Conservation (phyloP, 441 rosid species). For the Adansonia gregorii region DNA sequence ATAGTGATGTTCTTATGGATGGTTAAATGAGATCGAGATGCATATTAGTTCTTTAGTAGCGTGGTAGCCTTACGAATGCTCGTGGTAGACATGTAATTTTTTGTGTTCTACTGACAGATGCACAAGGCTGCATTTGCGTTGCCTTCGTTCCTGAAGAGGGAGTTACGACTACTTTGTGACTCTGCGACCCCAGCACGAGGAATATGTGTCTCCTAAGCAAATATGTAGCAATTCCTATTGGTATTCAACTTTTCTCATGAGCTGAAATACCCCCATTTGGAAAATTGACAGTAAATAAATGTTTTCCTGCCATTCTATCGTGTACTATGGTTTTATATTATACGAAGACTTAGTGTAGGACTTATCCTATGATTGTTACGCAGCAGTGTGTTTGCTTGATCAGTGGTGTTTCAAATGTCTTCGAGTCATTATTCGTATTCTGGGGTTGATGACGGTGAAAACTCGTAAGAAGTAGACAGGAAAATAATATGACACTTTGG, state of each 20-base stretch:
- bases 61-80: neutral
- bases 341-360: neutral
- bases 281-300: neutral
- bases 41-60: neutral
- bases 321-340: neutral
- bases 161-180: constrained; percentile 56
- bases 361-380: neutral
- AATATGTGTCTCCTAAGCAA: constrained; percentile 17
- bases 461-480: too few relatives aligned
- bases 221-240: neutral
- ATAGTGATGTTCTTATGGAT: neutral
- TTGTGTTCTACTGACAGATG: constrained; percentile 54
- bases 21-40: neutral
- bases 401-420: neutral
- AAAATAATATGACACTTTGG: neutral
- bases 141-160: constrained; percentile 80
- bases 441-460: neutral
- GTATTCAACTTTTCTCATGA: neutral
- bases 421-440: too few relatives aligned
- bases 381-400: neutral
- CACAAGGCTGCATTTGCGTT: constrained; percentile 86
- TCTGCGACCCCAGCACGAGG: constrained; percentile 15
- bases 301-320: neutral
- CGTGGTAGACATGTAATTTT: neutral
- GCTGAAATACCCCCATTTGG: neutral